A percentile compares a stretch with the other conserved stretches of the same genome.
Conservation (phyloP, 371 early-diverging fungal genomes). For the Syncephalastrum racemosum region DNA sequence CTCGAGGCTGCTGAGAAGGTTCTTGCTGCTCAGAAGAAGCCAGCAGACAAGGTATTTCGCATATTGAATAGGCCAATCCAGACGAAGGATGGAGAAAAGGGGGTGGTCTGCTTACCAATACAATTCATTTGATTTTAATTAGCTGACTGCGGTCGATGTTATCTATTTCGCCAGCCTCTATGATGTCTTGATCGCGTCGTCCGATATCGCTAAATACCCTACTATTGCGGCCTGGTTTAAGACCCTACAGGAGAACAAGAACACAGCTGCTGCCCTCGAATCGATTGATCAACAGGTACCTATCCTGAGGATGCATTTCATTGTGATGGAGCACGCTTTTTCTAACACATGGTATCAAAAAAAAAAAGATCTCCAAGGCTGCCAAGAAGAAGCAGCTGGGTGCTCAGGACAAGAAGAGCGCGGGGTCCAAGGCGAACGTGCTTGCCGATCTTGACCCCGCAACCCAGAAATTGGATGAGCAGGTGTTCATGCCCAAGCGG, state of each 20-base stretch:
- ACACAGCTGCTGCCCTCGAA: conserved; percentile 28
- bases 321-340: not conserved
- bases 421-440: conserved; percentile 21
- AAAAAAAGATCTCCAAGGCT: conserved; percentile 28
- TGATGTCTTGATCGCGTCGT: conserved; percentile 27
- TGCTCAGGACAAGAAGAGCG: conserved; percentile 24
- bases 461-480: conserved; percentile 37
- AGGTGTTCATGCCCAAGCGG: conserved; percentile 14
- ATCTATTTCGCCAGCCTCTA: conserved; percentile 38
- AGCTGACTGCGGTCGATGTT: conserved; percentile 30
- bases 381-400: conserved; percentile 33
- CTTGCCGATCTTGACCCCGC: conserved; percentile 28
- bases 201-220: conserved; percentile 33
- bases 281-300: conserved; percentile 37
- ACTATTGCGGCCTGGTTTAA: conserved; percentile 33
- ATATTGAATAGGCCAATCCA: no score
- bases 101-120: no score
- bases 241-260: conserved; percentile 26
- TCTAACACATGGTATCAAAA: not conserved
- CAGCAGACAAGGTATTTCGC: no score
- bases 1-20: conserved; percentile 27
- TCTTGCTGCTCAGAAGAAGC: conserved; percentile 2
- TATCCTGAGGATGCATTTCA: not conserved
- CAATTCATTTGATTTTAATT: no score
- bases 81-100: no score